These are phyloP conservation scores for Phytopythium mirpurense DNA, from an alignment of 352 stramenopile species.

Conservation along the genomic window DNA sequence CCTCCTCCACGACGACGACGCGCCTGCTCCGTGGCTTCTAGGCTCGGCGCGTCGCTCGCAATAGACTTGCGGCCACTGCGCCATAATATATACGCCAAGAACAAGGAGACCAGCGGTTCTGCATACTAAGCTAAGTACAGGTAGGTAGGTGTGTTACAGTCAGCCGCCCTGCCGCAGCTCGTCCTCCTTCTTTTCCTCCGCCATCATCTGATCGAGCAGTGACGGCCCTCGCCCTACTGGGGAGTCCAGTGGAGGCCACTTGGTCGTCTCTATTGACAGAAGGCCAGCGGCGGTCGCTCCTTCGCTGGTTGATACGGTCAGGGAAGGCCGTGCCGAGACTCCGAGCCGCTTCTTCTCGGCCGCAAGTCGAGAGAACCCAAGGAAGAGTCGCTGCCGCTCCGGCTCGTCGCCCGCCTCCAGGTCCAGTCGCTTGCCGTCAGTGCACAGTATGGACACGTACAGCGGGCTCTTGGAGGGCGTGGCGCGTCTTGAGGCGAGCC, in stretches of 20 bases:
- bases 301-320: neutral
- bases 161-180: neutral
- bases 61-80: neutral
- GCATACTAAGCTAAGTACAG: too few species aligned
- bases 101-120: neutral
- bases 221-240: too few species aligned
- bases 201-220: conserved; percentile 1
- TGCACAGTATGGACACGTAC: conserved; percentile 44
- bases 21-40: conserved; percentile 3
- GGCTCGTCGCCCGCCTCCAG: conserved; percentile 48
- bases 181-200: conserved; percentile 5
- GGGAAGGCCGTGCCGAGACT: neutral
- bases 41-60: neutral
- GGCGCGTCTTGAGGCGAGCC: conserved; percentile 17
- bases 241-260: too few species aligned
- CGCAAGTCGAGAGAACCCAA: conserved; percentile 45
- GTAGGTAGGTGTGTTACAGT: too few species aligned
- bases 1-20: conserved; percentile 12
- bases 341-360: conserved; percentile 26
- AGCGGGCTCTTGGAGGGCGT: conserved; percentile 22
- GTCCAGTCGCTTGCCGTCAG: conserved; percentile 40
- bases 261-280: neutral
- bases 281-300: neutral
- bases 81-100: neutral
- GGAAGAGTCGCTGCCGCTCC: conserved; percentile 35